Evolutionary conservation across 495 filamentous ascomycete genomes (phyloP), one percentile per base, ranked within the genome.

Genomic region (Penicillium tannophilum): DNA sequence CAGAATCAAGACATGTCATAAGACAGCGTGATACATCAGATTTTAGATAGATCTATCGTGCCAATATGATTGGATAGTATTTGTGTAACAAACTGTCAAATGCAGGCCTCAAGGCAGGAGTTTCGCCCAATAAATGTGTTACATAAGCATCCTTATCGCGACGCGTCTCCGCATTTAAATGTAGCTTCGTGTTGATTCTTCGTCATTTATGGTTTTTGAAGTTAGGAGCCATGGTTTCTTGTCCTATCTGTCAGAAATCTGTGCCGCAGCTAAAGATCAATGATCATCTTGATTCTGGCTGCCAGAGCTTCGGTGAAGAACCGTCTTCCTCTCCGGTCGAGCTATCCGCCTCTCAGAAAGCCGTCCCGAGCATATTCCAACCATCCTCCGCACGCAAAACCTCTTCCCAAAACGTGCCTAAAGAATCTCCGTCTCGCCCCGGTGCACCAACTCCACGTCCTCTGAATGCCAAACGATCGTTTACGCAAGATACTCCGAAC

Each of bases 211-310:
- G 39, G 54, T 41, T n/a, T 11, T 4, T 16, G 17, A 17, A 41
- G 19, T 44, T 24, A 39, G 51, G 14, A 63, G 69, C 20, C 33
- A 91, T 90, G 86, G 92, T 98, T 33, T 82, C 82, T 55, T 98
- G 94, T 68, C 94, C 94, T 6, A 90, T 93, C 55, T 98, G 94
- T 75, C 78, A 82, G 50, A 89, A 91, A 60, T 76, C 81, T 42
- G 93, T 98, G 60, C 83, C 86, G 52, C 77, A 88, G 53, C 63
- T 76, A 54, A 84, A 89, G 57, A 98, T 98, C 76, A 98, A 98
- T 71, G 79, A 82, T 50, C 94, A 98, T 69, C 86, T 98, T 63
- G 94, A 98, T 72, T 92, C 90, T 16, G 83, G 84, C 63, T 98
- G 94, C 73, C 72, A 86, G 63, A 76, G 70, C 17, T 86, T 85